These are phyloP conservation scores for Alternaria ethzedia DNA, from an alignment of 2,329 filamentous ascomycete genomes.

Conservation along the genomic window DNA sequence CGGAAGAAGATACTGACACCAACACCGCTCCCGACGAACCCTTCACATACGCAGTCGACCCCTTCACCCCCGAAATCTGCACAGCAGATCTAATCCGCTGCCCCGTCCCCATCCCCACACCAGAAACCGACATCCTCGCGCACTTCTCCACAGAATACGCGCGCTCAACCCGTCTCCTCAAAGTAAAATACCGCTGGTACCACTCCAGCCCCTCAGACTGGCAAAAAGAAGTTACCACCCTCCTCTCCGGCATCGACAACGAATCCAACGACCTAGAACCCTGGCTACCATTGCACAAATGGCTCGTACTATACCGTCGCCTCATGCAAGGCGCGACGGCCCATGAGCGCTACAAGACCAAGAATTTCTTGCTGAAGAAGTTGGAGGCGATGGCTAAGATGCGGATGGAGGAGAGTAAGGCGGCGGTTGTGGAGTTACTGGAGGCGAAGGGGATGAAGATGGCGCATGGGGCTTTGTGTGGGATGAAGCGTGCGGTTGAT, in stretches of 20 bases:
- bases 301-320: background rate
- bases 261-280: background rate
- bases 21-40: background rate
- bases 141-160: background rate
- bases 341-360: background rate
- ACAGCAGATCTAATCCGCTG: background rate
- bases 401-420: background rate
- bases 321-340: background rate
- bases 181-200: background rate
- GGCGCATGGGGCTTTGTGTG: background rate
- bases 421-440: background rate
- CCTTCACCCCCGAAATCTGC: background rate
- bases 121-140: background rate
- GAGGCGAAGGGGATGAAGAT: background rate
- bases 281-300: background rate
- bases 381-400: background rate
- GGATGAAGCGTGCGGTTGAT: background rate
- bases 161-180: background rate
- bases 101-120: background rate
- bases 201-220: background rate
- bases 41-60: background rate
- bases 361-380: background rate
- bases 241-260: background rate
- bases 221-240: background rate
- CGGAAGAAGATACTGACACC: background rate